Base-by-base conservation (phyloP, 768 basidiomycete species). In the Filobasidium wieringae region DNA sequence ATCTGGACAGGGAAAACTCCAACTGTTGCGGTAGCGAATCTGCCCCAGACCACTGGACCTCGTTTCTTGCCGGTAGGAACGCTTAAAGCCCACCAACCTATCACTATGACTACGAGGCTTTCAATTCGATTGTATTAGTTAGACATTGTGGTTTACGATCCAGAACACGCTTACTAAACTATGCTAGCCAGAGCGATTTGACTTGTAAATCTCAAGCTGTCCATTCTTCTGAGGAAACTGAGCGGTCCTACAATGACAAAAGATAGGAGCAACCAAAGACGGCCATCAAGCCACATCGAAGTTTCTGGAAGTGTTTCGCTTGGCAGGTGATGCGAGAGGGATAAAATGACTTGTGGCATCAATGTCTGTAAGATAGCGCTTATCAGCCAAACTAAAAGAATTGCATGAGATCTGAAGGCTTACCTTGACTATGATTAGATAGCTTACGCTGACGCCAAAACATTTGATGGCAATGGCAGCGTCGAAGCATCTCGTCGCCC, bases 371-470 rank as follows among this genome's bases (percentile, higher is more conserved):
- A 26, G 32, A 17, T 22, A 5, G 12, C 2, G 31, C 22, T 45
- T 9, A 32, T 36, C 9, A 53, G 19, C 6, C 51, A 19, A 29
- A 7, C 9, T 33, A 41, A 31, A 34, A 34, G 34, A 11, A 8
- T 36, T 1, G 12, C 41, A 51, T 14, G 19, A 12, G 31, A 47
- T 19, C 9, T 49, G 27, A 19, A 33, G 19, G 32, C 68, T 56
- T 47, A 75, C 74, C 62, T 75, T 75, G 63, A 72, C 68, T 34
- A 73, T 72, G 57, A 53, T 65, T 2, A 72, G 80, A 45, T 74
- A 89, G 81, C 88, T 90, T 65, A 92, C 84, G 32, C 88, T 89
- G 2, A 97, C 93, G 19, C 93, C 93, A 69, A 95, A 95, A 72
- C 93, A 97, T 71, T 97, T 97, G 71, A 84, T 85, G 9, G 90